Conservation (phyloP, 352 stramenopile genomes). For the Aphanomyces invadans region DNA sequence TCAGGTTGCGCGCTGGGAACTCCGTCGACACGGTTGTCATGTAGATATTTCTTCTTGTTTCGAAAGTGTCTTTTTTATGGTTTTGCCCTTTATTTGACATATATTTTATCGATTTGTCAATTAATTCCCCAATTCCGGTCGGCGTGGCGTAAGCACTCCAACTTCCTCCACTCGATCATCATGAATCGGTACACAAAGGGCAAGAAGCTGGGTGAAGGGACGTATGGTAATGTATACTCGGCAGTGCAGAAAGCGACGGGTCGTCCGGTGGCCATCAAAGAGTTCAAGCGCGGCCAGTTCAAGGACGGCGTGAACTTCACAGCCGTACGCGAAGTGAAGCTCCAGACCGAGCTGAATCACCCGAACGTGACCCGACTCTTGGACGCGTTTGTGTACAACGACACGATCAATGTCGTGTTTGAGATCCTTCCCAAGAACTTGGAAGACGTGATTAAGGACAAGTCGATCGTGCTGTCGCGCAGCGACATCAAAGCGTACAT, state of each 20-base stretch:
- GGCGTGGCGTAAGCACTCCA: not conserved
- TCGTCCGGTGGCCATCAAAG: constrained; percentile 71
- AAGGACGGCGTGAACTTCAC: constrained; percentile 86
- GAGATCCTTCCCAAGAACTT: constrained; percentile 82
- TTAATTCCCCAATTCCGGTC: too few species aligned
- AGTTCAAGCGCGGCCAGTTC: constrained; percentile 85
- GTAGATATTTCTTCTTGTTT: too few species aligned
- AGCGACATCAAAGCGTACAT: constrained; percentile 85
- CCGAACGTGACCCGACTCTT: constrained; percentile 78
- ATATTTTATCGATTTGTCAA: too few species aligned
- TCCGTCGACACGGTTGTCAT: too few species aligned
- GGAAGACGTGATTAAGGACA: constrained; percentile 86
- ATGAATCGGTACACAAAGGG: constrained; percentile 80
- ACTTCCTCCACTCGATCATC: not conserved
- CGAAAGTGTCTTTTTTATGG: too few species aligned
- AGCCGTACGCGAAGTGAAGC: constrained; percentile 82
- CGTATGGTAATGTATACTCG: constrained; percentile 82
- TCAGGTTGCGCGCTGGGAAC: too few species aligned
- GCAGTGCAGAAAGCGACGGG: constrained; percentile 69
- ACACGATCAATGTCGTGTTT: constrained; percentile 87
- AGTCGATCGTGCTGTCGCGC: constrained; percentile 73
- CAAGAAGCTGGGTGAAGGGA: constrained; percentile 74
- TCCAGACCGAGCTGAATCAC: constrained; percentile 82
- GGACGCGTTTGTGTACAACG: constrained; percentile 81
- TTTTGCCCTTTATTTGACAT: too few species aligned